Evolutionary conservation across 2,329 filamentous ascomycete genomes (phyloP), one percentile per base, ranked within the genome.

Genomic region (Paramyrothecium sp.): DNA sequence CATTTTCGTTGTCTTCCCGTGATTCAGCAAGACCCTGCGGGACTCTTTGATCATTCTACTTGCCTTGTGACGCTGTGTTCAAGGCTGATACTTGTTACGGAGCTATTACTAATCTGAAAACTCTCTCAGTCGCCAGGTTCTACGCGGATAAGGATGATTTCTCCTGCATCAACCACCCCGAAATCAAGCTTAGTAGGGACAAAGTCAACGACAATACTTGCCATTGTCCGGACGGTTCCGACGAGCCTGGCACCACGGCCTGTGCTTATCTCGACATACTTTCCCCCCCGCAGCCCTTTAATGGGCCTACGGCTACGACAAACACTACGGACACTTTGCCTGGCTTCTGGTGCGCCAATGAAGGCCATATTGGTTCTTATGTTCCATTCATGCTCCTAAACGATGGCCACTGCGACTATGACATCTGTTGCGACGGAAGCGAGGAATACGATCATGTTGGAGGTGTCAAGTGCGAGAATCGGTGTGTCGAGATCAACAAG

Each of bases 291-390:
- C 89, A 91, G 61, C 88, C 88, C 1, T 80, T 88, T 10, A 81
- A 85, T 1, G 86, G 86, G 51, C 84, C 85, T 1, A 72, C 79
- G 10, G 81, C 83, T 1, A 81, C 81, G 50, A 84, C 83, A 1
- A 83, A 84, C 47, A 91, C 92, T 66, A 83, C 84, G 1, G 85
- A 84, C 1, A 81, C 88, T 3, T 83, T 99, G 1, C 94, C 93
- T 0, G 95, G 95, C 3, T 99, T 94, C 78, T 98, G 96, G 84
- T 99, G 95, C 78, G 89, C 89, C 71, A 99, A 99, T 75, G 90
- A 91, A 68, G 93, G 93, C 46, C 94, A 98, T 73, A 79, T 89
- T 51, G 91, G 93, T 7, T 78, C 83, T 54, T 98, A 97, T 66
- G 78, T 98, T 3, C 91, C 93, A 0, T 97, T 97, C 72, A 84